Evolutionary conservation across 2,329 filamentous ascomycete genomes (phyloP), one percentile per base, ranked within the genome.

Genomic region (Diaporthe sp.): DNA sequence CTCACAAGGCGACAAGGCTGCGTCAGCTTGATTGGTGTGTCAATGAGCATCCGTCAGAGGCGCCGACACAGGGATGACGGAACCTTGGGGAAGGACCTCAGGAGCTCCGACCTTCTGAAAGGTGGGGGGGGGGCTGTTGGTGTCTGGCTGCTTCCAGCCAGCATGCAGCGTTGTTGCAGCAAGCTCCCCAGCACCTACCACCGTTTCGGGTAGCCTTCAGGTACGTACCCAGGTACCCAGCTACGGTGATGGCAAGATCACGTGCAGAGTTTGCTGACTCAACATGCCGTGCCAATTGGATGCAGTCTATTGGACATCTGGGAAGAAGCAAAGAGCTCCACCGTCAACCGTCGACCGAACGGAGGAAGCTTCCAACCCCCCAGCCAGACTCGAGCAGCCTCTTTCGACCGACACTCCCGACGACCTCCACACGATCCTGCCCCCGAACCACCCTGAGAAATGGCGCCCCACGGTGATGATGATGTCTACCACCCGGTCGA

Each of bases 401-500:
- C 73, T 72, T 58, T 42, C 53, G 68, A 60, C 74, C 71, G 67
- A 58, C 51, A 31, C 55, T 47, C 57, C 68, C 34, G 53, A 65
- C 68, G 60, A 75, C 75, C 47, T 75, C 51, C 57, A 71, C 77
- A 67, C 60, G 76, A 58, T 63, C 60, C 63, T n/a, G 34, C 28
- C 53, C 28, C 28, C 17, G 51, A 61, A 63, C 37, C 71, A 70
- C 65, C 42, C 31, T 47, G 39, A 65, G 79, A 78, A 78, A 82
- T 80, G 79, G 82, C 83, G 81, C 80, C 82, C 76, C 77, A 80
- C 63, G 81, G 79, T 74, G 80, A 82, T 55, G 79, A 80, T 68
- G 79, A 81, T 61, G 73, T 77, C n/a, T 85, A 84, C 78, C 79
- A 83, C 60, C 83, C 83, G 58, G 80, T 83, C 82, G 92, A 94